phyloP scores from a whole-genome alignment of 106 monocot genomes.

The Ottelia alismoides region DNA sequence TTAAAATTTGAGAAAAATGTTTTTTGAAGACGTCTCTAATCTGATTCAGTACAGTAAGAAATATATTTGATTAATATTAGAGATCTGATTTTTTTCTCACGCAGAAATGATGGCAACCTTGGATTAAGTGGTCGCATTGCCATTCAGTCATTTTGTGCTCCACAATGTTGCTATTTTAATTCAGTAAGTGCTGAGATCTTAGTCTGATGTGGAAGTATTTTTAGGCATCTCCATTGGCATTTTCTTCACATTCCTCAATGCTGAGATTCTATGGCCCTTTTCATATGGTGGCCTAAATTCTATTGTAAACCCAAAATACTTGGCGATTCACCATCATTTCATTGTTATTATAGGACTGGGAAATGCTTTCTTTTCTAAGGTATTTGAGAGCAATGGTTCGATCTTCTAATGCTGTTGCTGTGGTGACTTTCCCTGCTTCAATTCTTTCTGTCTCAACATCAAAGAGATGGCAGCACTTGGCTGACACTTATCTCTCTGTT shows the following conservation, averaged over 20 bases:
- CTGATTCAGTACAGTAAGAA: too few species aligned
- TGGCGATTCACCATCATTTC: too few species aligned
- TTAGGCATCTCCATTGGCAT: too few species aligned
- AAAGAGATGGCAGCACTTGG: conserved; percentile 97
- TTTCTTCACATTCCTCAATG: background rate
- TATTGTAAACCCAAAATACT: too few species aligned
- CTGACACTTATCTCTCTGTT: conserved; percentile 82
- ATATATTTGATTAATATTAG: background rate
- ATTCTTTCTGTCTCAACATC: conserved; percentile 51
- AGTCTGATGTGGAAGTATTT: background rate
- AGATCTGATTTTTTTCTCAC: conserved; percentile 5
- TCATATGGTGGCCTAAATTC: too few species aligned
- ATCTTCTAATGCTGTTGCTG: conserved; percentile 79
- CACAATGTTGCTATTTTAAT: conserved; percentile 66
- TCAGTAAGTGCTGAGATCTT: conserved; percentile 20
- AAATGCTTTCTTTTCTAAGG: conserved; percentile 88
- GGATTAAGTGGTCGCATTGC: conserved; percentile 62
- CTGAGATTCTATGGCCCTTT: background rate
- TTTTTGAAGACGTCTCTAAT: too few species aligned
- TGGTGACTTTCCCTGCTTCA: conserved; percentile 75
- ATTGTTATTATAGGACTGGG: conserved; percentile 90
- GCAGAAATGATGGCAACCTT: conserved; percentile 30
- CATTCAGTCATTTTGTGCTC: conserved; percentile 90
- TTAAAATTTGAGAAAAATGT: too few species aligned
- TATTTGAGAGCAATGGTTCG: conserved; percentile 68